Base-by-base conservation (phyloP, 148 eudicot genomes). In the Fallopia convolvulus region DNA sequence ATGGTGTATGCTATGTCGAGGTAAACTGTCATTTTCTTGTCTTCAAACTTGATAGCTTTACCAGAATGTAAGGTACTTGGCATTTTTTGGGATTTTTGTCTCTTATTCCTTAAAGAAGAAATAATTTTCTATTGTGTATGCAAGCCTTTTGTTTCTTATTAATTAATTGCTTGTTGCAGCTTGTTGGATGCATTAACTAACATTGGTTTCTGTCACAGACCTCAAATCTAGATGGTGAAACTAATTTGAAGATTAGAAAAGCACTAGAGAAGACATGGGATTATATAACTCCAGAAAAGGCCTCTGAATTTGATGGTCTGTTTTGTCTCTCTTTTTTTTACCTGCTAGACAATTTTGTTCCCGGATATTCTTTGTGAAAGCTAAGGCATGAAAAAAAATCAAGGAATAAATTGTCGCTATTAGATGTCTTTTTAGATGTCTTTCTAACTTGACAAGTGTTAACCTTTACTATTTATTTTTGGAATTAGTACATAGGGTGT, bases 211-310 rank as follows among this genome's bases (percentile, higher is more conserved):
- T 44, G 36, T 82, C 73, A 75, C 87, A 95, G 99, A 95, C 99
- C 49, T 91, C 97, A 70, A 95, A 95, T 89, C 82, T 95, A 82
- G 99, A 95, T 72, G 99, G 99, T 74, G 99, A 95, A 86, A 95
- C 99, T 75, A 95, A 95, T 84, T 84, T 95, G 83, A 95, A 95
- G 90, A 95, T 95, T 52, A 87, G 99, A 81, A 95, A 95, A 86
- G 99, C 97, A 70, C 79, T 89, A 80, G 99, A 95, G 77, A 93
- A 91, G 87, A 95, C 99, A 11, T 95, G 99, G 99, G 99, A 95
- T 83, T 90, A 86, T 63, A 79, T 93, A 76, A 75, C 85, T 20
- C 90, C 93, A 48, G 97, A 89, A 70, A 95, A 88, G 81, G 94
- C 90, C 47, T 83, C 86, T 58, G 94, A 90, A 81, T 95, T 95